Base-by-base conservation (phyloP, 2,329 filamentous ascomycete species). In the Penicillium brevicompactum region DNA sequence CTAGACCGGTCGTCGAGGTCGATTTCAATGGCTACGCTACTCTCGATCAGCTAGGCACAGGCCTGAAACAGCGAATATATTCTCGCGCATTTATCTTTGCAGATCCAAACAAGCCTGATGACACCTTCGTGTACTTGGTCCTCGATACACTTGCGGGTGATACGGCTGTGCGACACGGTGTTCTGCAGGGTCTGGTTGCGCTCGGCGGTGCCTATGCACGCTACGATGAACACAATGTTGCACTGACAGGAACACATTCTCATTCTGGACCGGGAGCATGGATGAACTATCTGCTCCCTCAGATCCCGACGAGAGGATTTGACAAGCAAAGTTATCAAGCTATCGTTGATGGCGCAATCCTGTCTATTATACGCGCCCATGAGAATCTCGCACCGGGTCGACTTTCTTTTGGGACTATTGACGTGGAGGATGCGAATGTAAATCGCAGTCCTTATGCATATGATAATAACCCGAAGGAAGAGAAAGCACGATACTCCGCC, bases 11-110 rank as follows among this genome's bases (percentile, higher is more conserved):
- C 11, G 92, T 95, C 21, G 91, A 97, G 73, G 84, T 97, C 68
- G 92, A 91, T 66, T 83, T 97, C 70, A 94, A 93, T 82, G 92
- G 92, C 58, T 97, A 97, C 78, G 93, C 93, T 31, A 89, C 92
- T 72, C 79, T 87, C n/a, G 84, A 84, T 41, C 93, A 97, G 76
- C 77, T 88, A 30, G 93, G 93, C 44, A 87, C 87, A 2, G 93
- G 93, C 21, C 79, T 97, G 48, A 87, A 92, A 46, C 93, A 97
- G 76, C 85, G 93, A 46, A 80, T 96, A 14, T 93, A 94, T 74
- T 92, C 91, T 38, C 87, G 93, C 48, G 89, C 93, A 31, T 97
- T 97, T 74, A 92, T 97, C 66, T 78, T 97, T 44, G 92, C 86
- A 47, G 84, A 89, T 66, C 79, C 85, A 5, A 76, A 83, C 38